Percentiles rank a stretch among this genome's conserved stretches.
Conservation (phyloP, 148 eudicot genomes). For the Drosera capensis region DNA sequence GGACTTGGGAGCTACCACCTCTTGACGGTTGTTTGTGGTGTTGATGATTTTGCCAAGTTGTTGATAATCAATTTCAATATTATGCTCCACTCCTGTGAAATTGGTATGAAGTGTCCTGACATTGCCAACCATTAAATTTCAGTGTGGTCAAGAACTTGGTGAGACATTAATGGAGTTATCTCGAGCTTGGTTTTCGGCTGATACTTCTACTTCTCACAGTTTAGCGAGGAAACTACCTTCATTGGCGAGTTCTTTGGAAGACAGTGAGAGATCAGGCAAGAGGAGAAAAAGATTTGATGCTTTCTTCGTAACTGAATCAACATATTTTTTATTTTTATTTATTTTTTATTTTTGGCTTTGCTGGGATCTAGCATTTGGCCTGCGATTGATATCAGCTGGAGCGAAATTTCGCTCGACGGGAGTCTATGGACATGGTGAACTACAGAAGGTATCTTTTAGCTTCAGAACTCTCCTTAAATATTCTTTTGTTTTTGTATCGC, state of each 20-base stretch:
- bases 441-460: constrained; percentile 44
- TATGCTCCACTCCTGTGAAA: too few relatives aligned
- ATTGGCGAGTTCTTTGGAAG: constrained; percentile 29
- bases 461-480: not conserved
- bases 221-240: constrained; percentile 56
- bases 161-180: constrained; percentile 55
- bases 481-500: not conserved
- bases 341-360: constrained; percentile 5
- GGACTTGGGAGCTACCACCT: too few relatives aligned
- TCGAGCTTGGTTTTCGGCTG: constrained; percentile 87
- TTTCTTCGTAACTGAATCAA: too few relatives aligned
- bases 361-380: constrained; percentile 60
- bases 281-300: not conserved
- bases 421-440: constrained; percentile 93
- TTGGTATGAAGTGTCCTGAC: too few relatives aligned
- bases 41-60: too few relatives aligned
- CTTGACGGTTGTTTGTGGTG: too few relatives aligned
- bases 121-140: constrained; percentile 9
- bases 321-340: too few relatives aligned
- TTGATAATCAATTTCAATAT: too few relatives aligned
- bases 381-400: constrained; percentile 72
- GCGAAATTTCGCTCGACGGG: constrained; percentile 91
- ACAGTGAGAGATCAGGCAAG: constrained; percentile 57
- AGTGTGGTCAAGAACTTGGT: constrained; percentile 88
- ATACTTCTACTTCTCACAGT: constrained; percentile 54